A percentile compares a stretch with the other conserved stretches of the same genome.
Evolutionary conservation across 805 yeast species (phyloP).

Genomic region (Candida ortonii): DNA sequence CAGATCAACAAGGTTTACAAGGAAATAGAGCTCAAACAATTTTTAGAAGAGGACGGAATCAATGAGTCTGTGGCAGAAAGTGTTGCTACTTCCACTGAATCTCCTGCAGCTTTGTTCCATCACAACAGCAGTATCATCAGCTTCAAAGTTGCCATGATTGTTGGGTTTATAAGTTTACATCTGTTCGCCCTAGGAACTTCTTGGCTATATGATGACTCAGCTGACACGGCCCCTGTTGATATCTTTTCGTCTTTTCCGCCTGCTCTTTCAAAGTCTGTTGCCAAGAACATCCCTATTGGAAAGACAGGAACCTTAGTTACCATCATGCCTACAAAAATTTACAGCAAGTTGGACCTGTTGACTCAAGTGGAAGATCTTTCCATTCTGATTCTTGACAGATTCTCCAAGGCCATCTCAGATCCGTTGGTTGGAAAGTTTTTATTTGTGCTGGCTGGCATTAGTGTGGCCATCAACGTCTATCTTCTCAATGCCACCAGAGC

Average conservation of each 20-base stretch:
- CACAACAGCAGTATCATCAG: conserved; percentile 46
- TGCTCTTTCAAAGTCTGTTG: conserved; percentile 39
- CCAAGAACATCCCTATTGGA: conserved; percentile 45
- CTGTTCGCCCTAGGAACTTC: conserved; percentile 67
- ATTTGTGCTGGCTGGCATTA: conserved; percentile 66
- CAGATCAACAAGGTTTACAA: conserved; percentile 85
- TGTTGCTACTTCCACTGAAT: conserved; percentile 45
- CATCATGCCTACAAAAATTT: conserved; percentile 53
- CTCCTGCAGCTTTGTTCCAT: conserved; percentile 30
- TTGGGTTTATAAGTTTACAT: conserved; percentile 59
- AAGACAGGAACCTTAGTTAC: conserved; percentile 49
- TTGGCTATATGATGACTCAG: conserved; percentile 58
- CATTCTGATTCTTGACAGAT: conserved; percentile 46
- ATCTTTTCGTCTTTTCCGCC: conserved; percentile 26
- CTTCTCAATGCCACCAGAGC: conserved; percentile 81
- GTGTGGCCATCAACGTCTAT: conserved; percentile 79
- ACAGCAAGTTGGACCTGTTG: conserved; percentile 53
- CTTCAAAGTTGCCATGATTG: conserved; percentile 59
- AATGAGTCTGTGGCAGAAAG: conserved; percentile 68
- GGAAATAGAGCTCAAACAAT: conserved; percentile 70
- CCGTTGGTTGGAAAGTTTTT: conserved; percentile 75
- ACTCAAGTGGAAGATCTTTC: conserved; percentile 63
- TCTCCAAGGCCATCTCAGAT: conserved; percentile 74
- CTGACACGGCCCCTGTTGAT: conserved; percentile 28
- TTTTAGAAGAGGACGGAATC: conserved; percentile 91